Evolutionary conservation across 352 stramenopile species (phyloP).

Genomic region (Stramenopiles sp.): DNA sequence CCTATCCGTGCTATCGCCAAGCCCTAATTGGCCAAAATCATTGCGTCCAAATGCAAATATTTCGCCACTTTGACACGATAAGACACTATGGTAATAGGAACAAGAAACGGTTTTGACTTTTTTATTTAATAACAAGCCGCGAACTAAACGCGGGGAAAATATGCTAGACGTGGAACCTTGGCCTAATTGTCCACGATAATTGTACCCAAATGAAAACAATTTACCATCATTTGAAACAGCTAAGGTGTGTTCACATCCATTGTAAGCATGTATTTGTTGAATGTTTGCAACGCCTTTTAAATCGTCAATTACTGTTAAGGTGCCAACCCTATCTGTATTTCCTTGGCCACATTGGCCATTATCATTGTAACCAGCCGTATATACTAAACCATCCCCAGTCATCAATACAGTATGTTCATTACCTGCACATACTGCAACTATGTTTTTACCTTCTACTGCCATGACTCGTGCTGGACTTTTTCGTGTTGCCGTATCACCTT

Average conservation of each 20-base stretch:
- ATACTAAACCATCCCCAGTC: slow-evolving; percentile 40
- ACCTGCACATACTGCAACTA: slow-evolving; percentile 53
- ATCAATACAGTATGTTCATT: slow-evolving; percentile 73
- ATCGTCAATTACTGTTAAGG: slow-evolving; percentile 44
- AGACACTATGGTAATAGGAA: slow-evolving; percentile 73
- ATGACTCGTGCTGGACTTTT: slow-evolving; percentile 54
- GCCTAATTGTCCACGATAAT: slow-evolving; percentile 71
- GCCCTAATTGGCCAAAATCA: slow-evolving; percentile 69
- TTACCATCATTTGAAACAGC: slow-evolving; percentile 46
- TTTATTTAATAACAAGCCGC: slow-evolving; percentile 35
- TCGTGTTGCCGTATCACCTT: slow-evolving; percentile 56
- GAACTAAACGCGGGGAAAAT: slow-evolving; percentile 45
- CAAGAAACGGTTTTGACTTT: slow-evolving; percentile 54
- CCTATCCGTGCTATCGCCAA: slow-evolving; percentile 57
- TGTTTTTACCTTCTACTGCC: slow-evolving; percentile 41
- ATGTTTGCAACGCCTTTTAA: slow-evolving; percentile 34
- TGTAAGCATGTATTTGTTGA: slow-evolving; percentile 63
- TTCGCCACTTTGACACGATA: slow-evolving; percentile 41
- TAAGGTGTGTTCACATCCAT: slow-evolving; percentile 73
- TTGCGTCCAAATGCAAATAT: slow-evolving; percentile 70
- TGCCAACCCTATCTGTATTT: slow-evolving; percentile 42
- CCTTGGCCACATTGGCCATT: slow-evolving; percentile 75
- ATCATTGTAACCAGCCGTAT: slow-evolving; percentile 74
- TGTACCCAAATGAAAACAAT: slow-evolving; percentile 64
- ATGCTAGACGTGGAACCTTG: slow-evolving; percentile 63